Base-by-base conservation (phyloP, 2,329 filamentous ascomycete genomes). In the Colletotrichum endophyticum region DNA sequence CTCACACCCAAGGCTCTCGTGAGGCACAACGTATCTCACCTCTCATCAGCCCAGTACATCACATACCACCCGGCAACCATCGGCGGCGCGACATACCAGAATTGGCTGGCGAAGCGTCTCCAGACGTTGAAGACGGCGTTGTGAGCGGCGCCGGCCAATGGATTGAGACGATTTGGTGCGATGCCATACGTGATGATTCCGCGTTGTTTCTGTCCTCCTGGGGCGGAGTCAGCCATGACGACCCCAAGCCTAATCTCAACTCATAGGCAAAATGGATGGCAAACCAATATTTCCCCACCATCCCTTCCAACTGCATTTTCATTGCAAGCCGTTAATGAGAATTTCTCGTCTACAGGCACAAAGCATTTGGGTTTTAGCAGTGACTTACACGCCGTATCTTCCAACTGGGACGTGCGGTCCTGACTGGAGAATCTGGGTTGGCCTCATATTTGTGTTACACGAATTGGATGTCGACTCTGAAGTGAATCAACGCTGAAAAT, bases 111-210 rank as follows among this genome's bases (percentile, higher is more conserved):
- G 87, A 94, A 95, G 83, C 97, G 93, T 86, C 97, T 93, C 91
- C 94, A 98, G 81, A 92, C 93, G 92, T 99, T 99, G 94, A 98
- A 99, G 89, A 99, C 88, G 83, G 96, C 96, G 80, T 94, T 94
- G 82, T 62, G 59, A 32, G 59, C 59, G 28, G 1, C 28, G 19
- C 95, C 95, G 79, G 95, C 95, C 80, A 98, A 90, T 78, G 96
- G 94, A 83, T 95, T 93, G 89, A 98, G 96, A 84, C 95, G 94
- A 91, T 99, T 99, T 80, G 94, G 87, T 81, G 95, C 94, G 80
- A 99, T 85, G 79, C 93, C 91, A 88, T 97, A 99, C 82, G 88
- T 87, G 82, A 92, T 84, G 81, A 93, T 91, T 77, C 92, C 92
- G 85, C 89, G 92, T 84, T 93, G 91, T 85, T 89, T 89, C 84